Conservation (phyloP, 805 yeast genomes). For the Wickerhamia fluorescens region DNA sequence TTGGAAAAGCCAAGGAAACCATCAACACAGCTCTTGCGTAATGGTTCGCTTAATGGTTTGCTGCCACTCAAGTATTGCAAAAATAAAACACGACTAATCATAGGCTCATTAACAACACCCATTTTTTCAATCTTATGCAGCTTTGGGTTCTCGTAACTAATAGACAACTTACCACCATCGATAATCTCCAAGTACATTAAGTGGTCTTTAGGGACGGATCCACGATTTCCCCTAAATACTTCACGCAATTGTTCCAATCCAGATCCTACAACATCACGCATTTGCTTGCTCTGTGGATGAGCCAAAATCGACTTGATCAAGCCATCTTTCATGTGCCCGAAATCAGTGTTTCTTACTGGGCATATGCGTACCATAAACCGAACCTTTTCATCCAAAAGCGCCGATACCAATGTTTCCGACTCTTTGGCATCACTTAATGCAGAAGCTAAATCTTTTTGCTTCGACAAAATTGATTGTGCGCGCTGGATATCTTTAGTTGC, state of each 20-base stretch:
- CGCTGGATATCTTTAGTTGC: constrained; percentile 48
- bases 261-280: constrained; percentile 31
- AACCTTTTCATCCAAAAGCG: constrained; percentile 52
- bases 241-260: constrained; percentile 65
- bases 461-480: constrained; percentile 7
- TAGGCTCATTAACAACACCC: constrained; percentile 58
- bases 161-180: constrained; percentile 17
- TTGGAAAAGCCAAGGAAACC: constrained; percentile 13
- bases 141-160: constrained; percentile 22
- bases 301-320: constrained; percentile 73
- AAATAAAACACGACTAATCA: constrained; percentile 60
- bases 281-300: constrained; percentile 48
- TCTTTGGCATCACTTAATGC: constrained; percentile 41
- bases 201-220: constrained; percentile 72
- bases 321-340: constrained; percentile 84
- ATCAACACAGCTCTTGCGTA: constrained; percentile 38
- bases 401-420: constrained; percentile 48
- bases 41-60: constrained; percentile 55
- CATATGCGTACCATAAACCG: constrained; percentile 67
- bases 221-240: constrained; percentile 52
- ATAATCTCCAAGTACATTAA: constrained; percentile 53
- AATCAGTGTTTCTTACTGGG: constrained; percentile 88
- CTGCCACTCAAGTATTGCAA: constrained; percentile 69
- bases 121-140: constrained; percentile 27
- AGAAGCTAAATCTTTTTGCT: constrained; percentile 1